Evolutionary conservation across 192 early-diverging fungal genomes (phyloP).

Genomic region (Coemansia sp.): DNA sequence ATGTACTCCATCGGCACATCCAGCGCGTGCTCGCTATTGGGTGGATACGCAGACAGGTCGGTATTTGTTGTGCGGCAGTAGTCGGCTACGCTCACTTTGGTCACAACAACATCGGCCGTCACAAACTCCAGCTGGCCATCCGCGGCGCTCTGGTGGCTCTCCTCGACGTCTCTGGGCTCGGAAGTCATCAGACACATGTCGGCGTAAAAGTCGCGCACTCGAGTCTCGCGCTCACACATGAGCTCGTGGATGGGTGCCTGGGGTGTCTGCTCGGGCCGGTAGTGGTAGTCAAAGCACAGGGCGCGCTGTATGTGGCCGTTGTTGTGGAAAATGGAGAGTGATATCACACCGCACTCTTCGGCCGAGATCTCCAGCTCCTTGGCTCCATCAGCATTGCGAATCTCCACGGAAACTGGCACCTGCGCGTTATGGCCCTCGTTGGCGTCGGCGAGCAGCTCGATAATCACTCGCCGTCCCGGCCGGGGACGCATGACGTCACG

Average conservation of each 20-base stretch:
- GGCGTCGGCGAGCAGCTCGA: background rate
- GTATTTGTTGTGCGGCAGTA: slow-evolving; percentile 77
- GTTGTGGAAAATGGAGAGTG: slow-evolving; percentile 54
- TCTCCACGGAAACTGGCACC: background rate
- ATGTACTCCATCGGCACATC: slow-evolving; percentile 66
- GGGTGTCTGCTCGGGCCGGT: slow-evolving; percentile 66
- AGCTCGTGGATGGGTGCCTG: slow-evolving; percentile 76
- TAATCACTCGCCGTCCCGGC: slow-evolving; percentile 51
- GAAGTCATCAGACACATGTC: slow-evolving; percentile 68
- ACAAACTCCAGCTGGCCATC: slow-evolving; percentile 8
- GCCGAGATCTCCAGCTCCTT: slow-evolving; percentile 15
- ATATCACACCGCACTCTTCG: slow-evolving; percentile 26
- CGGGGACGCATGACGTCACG: slow-evolving; percentile 63
- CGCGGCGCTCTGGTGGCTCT: background rate
- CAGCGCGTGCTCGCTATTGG: slow-evolving; percentile 63
- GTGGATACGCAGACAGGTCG: slow-evolving; percentile 58
- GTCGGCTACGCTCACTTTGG: slow-evolving; percentile 83
- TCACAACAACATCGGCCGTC: background rate
- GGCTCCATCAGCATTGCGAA: background rate
- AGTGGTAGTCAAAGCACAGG: slow-evolving; percentile 72
- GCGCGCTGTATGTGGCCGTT: slow-evolving; percentile 56
- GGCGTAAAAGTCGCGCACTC: slow-evolving; percentile 86
- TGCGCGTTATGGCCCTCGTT: background rate
- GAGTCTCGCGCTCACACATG: slow-evolving; percentile 65
- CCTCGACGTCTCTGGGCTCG: background rate